Conservation (phyloP, 1,284 basidiomycete genomes). For the Cutaneotrichosporon sp. region DNA sequence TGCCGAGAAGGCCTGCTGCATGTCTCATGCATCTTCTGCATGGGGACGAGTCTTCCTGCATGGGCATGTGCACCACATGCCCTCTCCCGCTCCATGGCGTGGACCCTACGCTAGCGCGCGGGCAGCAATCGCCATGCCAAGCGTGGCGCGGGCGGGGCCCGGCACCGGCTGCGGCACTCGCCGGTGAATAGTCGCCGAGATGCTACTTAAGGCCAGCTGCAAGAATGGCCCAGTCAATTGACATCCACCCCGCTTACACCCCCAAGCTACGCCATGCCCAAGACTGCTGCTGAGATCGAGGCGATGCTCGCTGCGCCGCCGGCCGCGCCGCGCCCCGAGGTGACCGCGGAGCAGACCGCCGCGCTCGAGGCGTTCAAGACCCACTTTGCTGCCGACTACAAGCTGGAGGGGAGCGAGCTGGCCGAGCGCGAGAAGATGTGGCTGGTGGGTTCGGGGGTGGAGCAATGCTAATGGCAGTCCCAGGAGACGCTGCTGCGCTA, state of each 20-base stretch:
- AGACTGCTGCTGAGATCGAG: background rate
- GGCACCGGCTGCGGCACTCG: background rate
- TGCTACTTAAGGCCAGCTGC: background rate
- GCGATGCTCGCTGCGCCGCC: constrained; percentile 7
- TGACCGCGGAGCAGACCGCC: constrained; percentile 1
- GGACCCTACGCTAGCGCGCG: background rate
- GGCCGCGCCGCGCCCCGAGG: background rate
- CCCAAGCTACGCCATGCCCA: background rate
- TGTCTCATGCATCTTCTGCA: too few species aligned
- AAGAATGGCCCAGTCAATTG: too few species aligned
- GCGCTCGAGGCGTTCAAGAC: constrained; percentile 21
- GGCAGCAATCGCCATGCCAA: background rate
- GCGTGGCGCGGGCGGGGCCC: background rate
- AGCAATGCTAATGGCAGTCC: background rate
- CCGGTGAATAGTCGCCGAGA: background rate
- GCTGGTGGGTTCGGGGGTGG: constrained; percentile 30
- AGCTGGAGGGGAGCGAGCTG: constrained; percentile 23
- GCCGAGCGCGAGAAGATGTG: constrained; percentile 46
- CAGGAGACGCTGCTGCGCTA: constrained; percentile 9
- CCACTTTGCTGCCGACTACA: constrained; percentile 32
- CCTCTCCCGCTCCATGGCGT: too few species aligned
- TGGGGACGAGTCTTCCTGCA: too few species aligned
- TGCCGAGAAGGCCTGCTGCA: too few species aligned
- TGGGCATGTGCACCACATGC: too few species aligned
- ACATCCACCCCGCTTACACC: background rate